A percentile compares a stretch with the other conserved stretches of the same genome.
Conservation (phyloP, 192 early-diverging fungal genomes). For the Chytriomyces sp. region DNA sequence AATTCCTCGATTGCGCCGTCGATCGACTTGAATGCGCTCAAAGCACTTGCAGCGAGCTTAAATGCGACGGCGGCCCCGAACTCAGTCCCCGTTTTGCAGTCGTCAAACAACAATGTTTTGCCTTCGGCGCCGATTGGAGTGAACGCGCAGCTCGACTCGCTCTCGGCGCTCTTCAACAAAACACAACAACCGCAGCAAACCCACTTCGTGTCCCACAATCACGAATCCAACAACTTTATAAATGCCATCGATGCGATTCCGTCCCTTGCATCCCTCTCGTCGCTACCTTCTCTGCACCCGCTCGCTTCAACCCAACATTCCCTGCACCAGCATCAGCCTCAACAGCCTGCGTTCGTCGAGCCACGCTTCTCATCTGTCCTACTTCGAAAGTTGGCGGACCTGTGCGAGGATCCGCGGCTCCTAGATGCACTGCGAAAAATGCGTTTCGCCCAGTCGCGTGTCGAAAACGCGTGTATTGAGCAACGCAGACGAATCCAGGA, state of each 20-base stretch:
- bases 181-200: background rate
- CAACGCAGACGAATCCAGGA: conserved; percentile 9
- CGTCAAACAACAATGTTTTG: too few species aligned
- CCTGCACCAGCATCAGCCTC: background rate
- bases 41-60: background rate
- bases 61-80: background rate
- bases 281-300: background rate
- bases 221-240: too few species aligned
- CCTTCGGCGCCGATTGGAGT: too few species aligned
- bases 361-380: conserved; percentile 2
- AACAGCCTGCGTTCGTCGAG: background rate
- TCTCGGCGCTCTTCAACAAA: background rate
- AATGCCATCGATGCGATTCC: background rate
- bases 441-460: background rate
- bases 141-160: background rate
- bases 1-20: background rate
- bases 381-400: conserved; percentile 6
- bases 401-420: background rate
- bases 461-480: background rate
- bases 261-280: background rate
- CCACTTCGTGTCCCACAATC: background rate
- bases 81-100: too few species aligned
- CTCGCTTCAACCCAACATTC: background rate
- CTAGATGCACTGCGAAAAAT: background rate
- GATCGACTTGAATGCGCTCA: background rate